Evolutionary conservation across 2,329 filamentous ascomycete species (phyloP), one percentile per base, ranked within the genome.

Genomic region (Pseudogymnoascus verrucosus): DNA sequence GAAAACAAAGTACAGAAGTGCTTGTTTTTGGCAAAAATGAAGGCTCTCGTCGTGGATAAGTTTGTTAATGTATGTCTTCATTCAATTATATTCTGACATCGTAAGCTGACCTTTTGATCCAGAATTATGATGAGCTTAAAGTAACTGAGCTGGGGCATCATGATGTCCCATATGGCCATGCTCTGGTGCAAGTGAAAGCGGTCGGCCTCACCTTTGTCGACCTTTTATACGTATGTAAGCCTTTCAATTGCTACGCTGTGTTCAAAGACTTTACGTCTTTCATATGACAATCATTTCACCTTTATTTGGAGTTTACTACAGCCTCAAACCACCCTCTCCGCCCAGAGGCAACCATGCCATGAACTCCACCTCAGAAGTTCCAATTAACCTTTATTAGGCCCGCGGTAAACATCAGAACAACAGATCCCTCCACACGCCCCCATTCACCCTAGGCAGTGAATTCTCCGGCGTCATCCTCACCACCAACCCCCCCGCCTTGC

Each of bases 331-430:
- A 14, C 47, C 31, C 10, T n/a, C 14, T 62, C 19, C 26, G 60
- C 57, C 60, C 19, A n/a, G 60, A 64, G 23, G 14, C 37, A 54
- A 63, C 40, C 42, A 60, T 39, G 31, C 10, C 64, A 19, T 16
- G 7, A 14, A 23, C 37, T 47, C 42, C 21, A 4, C 14, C 47
- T 16, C 14, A 16, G 65, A 59, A 64, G 2, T 4, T 12, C 28
- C n/a, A 31, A 51, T 19, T 61, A 28, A 63, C 37, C 34, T 42
- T 4, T 19, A 36, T 34, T 54, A 78, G 76, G 81, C 80, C 2
- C 77, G 78, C 69, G 84, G 84, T 6, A 78, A 80, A 66, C 84
- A 87, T 68, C 84, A 87, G 68, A 87, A 86, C 70, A 86, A 85
- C 69, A 76, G 75, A 31, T 77, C 77, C n/a, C 78, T 83, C 62